phyloP scores from a whole-genome alignment of 768 basidiomycete species.

The Suillus plorans region DNA sequence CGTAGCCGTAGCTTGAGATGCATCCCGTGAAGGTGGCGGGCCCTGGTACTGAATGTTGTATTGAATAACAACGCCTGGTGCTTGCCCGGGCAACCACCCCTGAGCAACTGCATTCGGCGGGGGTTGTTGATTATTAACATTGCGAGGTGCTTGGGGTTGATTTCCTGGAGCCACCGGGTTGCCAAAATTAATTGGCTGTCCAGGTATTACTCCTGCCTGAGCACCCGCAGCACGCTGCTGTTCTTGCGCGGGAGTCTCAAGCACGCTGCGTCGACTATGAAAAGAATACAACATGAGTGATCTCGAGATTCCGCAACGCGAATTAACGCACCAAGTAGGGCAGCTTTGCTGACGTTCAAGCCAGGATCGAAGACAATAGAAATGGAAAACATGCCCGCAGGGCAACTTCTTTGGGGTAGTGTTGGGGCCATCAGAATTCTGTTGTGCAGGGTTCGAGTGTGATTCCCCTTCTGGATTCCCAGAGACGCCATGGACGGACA shows the following conservation, averaged over 20 bases:
- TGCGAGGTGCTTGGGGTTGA: slow-evolving; percentile 35
- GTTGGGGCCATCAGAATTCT: slow-evolving; percentile 69
- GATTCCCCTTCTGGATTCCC: slow-evolving; percentile 22
- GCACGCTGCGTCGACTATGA: slow-evolving; percentile 70
- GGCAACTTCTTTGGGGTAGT: slow-evolving; percentile 95
- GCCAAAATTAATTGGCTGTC: slow-evolving; percentile 31
- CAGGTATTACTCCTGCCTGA: slow-evolving; percentile 30
- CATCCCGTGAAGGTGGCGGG: slow-evolving; percentile 16
- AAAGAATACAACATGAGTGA: slow-evolving; percentile 10
- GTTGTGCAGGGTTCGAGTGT: slow-evolving; percentile 18
- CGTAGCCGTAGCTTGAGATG: slow-evolving; percentile 19
- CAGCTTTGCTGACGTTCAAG: slow-evolving; percentile 98
- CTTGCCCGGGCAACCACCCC: slow-evolving; percentile 35
- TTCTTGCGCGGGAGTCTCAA: slow-evolving; percentile 47
- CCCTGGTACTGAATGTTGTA: slow-evolving; percentile 64
- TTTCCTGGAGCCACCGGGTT: slow-evolving; percentile 22
- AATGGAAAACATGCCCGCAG: slow-evolving; percentile 98
- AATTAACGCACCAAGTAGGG: slow-evolving; percentile 82
- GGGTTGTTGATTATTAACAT: slow-evolving; percentile 46
- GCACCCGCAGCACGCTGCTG: slow-evolving; percentile 29
- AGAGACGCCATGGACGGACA: slow-evolving; percentile 49
- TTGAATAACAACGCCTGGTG: slow-evolving; percentile 55
- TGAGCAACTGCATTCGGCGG: slow-evolving; percentile 33
- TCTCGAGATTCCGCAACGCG: slow-evolving; percentile 2
- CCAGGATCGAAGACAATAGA: slow-evolving; percentile 96